These are phyloP conservation scores for Chlamydomonas sp. DNA, from an alignment of 139 green algal species.

Conservation along the genomic window DNA sequence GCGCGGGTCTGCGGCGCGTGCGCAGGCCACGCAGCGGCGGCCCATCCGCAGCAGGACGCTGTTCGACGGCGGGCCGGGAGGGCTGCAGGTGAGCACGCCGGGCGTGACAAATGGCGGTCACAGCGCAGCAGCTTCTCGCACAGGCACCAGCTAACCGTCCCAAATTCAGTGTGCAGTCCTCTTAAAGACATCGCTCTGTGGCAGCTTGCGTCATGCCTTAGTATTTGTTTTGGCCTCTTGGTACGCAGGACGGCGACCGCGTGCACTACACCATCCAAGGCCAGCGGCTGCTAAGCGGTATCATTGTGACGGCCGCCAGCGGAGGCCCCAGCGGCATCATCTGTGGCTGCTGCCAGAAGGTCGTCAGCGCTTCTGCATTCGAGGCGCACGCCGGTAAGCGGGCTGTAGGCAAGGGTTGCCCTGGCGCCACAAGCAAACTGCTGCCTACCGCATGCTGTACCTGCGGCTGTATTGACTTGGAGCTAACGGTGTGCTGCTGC, in stretches of 20 bases:
- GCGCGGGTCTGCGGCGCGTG: slow-evolving; percentile 25
- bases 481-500: background rate
- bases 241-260: slow-evolving; percentile 41
- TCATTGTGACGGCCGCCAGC: slow-evolving; percentile 32
- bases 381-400: slow-evolving; percentile 81
- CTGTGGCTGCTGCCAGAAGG: slow-evolving; percentile 83
- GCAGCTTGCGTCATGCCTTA: background rate
- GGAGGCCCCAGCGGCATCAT: slow-evolving; percentile 76
- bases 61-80: slow-evolving; percentile 67
- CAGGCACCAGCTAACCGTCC: too few species aligned
- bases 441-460: background rate
- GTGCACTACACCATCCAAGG: slow-evolving; percentile 62
- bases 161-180: too few species aligned
- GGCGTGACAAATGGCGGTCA: too few species aligned
- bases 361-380: slow-evolving; percentile 86
- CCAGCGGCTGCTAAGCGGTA: slow-evolving; percentile 69
- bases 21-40: slow-evolving; percentile 77
- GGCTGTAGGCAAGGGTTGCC: background rate
- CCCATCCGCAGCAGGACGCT: slow-evolving; percentile 44
- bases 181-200: background rate
- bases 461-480: background rate
- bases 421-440: background rate
- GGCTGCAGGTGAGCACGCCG: slow-evolving; percentile 47
- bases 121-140: too few species aligned
- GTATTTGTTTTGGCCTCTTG: background rate